Percentiles rank a stretch among this genome's conserved stretches.
These are phyloP conservation scores for Vanrija humicola DNA, from an alignment of 1,284 basidiomycete genomes.

Conservation along the genomic window DNA sequence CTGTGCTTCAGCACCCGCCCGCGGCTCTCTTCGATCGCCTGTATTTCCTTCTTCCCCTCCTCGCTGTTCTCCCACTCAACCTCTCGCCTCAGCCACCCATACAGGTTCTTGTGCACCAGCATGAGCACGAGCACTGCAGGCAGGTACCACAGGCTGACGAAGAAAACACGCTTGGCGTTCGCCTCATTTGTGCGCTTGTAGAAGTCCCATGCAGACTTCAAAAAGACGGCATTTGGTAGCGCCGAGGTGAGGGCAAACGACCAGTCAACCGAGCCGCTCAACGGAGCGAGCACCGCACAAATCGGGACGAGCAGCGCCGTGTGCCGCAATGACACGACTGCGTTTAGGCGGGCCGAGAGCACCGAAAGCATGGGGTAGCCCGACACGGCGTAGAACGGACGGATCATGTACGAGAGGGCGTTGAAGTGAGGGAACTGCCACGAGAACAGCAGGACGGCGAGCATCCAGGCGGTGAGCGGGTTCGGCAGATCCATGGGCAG, in stretches of 20 bases:
- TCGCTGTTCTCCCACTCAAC: slow-evolving; percentile 15
- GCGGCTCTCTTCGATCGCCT: slow-evolving; percentile 7
- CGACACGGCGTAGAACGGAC: slow-evolving; percentile 84
- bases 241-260: slow-evolving; percentile 74
- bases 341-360: slow-evolving; percentile 73
- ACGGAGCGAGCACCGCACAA: slow-evolving; percentile 74
- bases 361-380: slow-evolving; percentile 94
- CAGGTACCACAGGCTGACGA: slow-evolving; percentile 84
- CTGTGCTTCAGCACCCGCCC: slow-evolving; percentile 6
- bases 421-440: slow-evolving; percentile 99
- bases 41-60: slow-evolving; percentile 16
- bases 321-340: slow-evolving; percentile 81
- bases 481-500: slow-evolving; percentile 50
- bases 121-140: slow-evolving; percentile 86
- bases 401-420: slow-evolving; percentile 79
- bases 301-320: slow-evolving; percentile 73
- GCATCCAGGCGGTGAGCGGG: slow-evolving; percentile 67
- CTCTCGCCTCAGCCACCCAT: slow-evolving; percentile 57
- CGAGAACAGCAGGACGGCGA: slow-evolving; percentile 80
- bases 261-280: slow-evolving; percentile 84
- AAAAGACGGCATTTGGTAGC: slow-evolving; percentile 70
- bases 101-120: slow-evolving; percentile 87
- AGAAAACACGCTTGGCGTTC: slow-evolving; percentile 72
- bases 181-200: slow-evolving; percentile 66
- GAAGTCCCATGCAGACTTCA: slow-evolving; percentile 68